Percentiles rank a stretch among this genome's conserved stretches.
These are phyloP conservation scores for Trichothecium roseum DNA, from an alignment of 2,329 filamentous ascomycete species.

Conservation along the genomic window DNA sequence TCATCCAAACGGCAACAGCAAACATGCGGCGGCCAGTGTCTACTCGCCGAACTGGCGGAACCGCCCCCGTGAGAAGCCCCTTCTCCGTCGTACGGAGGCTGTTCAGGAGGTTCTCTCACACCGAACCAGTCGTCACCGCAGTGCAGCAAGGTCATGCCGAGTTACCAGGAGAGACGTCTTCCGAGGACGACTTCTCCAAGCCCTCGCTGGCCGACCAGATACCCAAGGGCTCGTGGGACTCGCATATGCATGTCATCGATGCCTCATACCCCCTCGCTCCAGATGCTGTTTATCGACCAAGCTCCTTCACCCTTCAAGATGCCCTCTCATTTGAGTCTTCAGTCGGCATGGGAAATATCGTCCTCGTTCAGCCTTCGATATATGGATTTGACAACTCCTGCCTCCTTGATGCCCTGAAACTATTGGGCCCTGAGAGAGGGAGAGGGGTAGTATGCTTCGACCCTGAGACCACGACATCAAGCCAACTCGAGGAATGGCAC, in stretches of 20 bases:
- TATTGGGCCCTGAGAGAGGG: slow-evolving; percentile 36
- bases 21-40: too few species aligned
- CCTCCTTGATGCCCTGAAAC: slow-evolving; percentile 40
- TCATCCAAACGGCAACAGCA: too few species aligned
- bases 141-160: too few species aligned
- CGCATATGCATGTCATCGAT: slow-evolving; percentile 54
- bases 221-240: slow-evolving; percentile 43
- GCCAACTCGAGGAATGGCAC: slow-evolving; percentile 41
- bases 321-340: slow-evolving; percentile 38
- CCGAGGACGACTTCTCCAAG: too few species aligned
- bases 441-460: slow-evolving; percentile 44
- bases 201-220: slow-evolving; percentile 10
- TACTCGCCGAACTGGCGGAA: too few species aligned
- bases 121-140: too few species aligned
- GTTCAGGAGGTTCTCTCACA: too few species aligned
- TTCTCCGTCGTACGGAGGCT: too few species aligned
- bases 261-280: slow-evolving; percentile 34
- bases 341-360: slow-evolving; percentile 42
- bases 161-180: too few species aligned
- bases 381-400: slow-evolving; percentile 52
- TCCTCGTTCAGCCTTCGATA: slow-evolving; percentile 51
- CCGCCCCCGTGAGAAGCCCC: too few species aligned
- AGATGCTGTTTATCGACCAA: slow-evolving; percentile 40
- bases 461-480: slow-evolving; percentile 23
- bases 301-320: slow-evolving; percentile 35